Conservation (phyloP, 768 basidiomycete genomes). For the Tricholoma terreum region DNA sequence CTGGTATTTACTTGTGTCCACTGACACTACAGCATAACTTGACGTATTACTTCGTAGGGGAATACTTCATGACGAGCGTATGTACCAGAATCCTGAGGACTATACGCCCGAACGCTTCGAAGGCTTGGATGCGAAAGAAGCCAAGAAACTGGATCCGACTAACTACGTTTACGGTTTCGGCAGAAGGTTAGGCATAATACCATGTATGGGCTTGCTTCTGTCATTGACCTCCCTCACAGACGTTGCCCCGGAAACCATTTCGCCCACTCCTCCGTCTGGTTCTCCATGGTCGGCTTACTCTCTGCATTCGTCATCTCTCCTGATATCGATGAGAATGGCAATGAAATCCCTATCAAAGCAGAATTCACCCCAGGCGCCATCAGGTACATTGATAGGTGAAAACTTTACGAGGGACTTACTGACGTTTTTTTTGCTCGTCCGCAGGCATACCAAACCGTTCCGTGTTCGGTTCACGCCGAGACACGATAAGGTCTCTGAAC, state of each 20-base stretch:
- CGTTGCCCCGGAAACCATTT: constrained; percentile 17
- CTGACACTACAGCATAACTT: background rate
- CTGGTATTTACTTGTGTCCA: constrained; percentile 2
- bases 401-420: background rate
- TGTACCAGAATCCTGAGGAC: constrained; percentile 9
- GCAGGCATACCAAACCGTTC: constrained; percentile 15
- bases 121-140: constrained; percentile 7
- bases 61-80: constrained; percentile 13
- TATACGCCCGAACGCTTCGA: constrained; percentile 13
- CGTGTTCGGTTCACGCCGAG: constrained; percentile 9
- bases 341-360: constrained; percentile 14
- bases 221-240: background rate
- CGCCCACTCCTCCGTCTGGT: constrained; percentile 16
- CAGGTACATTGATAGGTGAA: constrained; percentile 2
- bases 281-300: constrained; percentile 14
- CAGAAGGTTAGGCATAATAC: constrained; percentile 3
- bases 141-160: constrained; percentile 12
- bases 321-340: constrained; percentile 13
- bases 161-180: constrained; percentile 17
- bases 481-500: constrained; percentile 10
- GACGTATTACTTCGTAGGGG: constrained; percentile 3
- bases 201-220: background rate
- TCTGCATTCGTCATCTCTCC: constrained; percentile 11
- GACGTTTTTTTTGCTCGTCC: background rate
- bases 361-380: constrained; percentile 15